A percentile compares a stretch with the other conserved stretches of the same genome.
phyloP scores from a whole-genome alignment of 352 stramenopile species.

The Phytophthora pisi region DNA sequence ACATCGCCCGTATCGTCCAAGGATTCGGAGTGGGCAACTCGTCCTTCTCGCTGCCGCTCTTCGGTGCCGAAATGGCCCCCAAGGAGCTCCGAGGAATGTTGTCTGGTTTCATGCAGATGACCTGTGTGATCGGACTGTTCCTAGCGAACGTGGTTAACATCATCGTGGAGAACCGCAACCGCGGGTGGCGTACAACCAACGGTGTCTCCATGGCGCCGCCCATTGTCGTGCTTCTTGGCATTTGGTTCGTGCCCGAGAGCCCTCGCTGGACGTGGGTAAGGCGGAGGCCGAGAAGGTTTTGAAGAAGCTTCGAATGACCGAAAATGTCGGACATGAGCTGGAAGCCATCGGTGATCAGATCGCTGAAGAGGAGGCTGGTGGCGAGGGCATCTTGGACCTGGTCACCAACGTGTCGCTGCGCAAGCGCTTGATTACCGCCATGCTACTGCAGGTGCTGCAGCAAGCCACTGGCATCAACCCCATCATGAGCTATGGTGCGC shows the following conservation, averaged over 20 bases:
- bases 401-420: conserved; percentile 27
- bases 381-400: conserved; percentile 31
- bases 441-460: conserved; percentile 40
- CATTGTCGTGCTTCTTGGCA: conserved; percentile 42
- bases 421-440: conserved; percentile 36
- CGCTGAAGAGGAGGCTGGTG: conserved; percentile 32
- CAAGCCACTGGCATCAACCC: conserved; percentile 44
- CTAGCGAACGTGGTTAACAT: conserved; percentile 47
- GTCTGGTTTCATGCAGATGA: conserved; percentile 51
- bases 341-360: conserved; percentile 45
- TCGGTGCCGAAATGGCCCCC: conserved; percentile 44
- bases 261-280: conserved; percentile 47
- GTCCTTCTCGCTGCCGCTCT: conserved; percentile 43
- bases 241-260: conserved; percentile 47
- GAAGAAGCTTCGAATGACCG: conserved; percentile 38
- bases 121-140: conserved; percentile 37
- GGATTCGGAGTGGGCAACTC: conserved; percentile 46
- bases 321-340: conserved; percentile 41
- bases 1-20: conserved; percentile 38
- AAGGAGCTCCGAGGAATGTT: conserved; percentile 43
- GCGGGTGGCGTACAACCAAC: conserved; percentile 46
- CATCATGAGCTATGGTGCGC: conserved; percentile 43
- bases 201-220: conserved; percentile 36
- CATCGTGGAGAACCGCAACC: conserved; percentile 34
- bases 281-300: conserved; percentile 33